phyloP scores from a whole-genome alignment of 2,329 filamentous ascomycete genomes.

The Xylogone sp. region DNA sequence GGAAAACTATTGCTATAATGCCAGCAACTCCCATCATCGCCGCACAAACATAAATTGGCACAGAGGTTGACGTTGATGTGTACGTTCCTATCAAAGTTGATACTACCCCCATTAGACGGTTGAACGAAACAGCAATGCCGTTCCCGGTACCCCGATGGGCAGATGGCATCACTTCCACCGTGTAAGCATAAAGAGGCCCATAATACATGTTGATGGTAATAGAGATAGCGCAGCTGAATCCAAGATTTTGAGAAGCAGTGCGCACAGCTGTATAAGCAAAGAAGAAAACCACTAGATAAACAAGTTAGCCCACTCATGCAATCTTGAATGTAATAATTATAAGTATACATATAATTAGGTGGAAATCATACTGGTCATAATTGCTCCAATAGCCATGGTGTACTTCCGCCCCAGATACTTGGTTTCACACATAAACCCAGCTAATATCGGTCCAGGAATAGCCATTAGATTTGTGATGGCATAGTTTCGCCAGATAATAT shows the following conservation, averaged over 20 bases:
- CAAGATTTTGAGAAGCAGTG: slow-evolving; percentile 59
- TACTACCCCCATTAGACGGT: slow-evolving; percentile 71
- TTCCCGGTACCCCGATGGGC: slow-evolving; percentile 74
- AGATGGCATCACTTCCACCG: slow-evolving; percentile 59
- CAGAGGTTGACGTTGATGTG: slow-evolving; percentile 55
- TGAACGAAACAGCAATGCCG: slow-evolving; percentile 66
- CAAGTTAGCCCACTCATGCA: slow-evolving; percentile 5
- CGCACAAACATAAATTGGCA: slow-evolving; percentile 67
- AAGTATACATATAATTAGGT: no score
- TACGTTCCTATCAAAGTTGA: slow-evolving; percentile 63
- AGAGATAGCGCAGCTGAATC: slow-evolving; percentile 64
- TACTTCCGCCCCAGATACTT: slow-evolving; percentile 57
- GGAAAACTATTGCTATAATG: slow-evolving; percentile 51
- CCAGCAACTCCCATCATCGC: slow-evolving; percentile 61
- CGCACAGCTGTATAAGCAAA: slow-evolving; percentile 70
- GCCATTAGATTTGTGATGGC: slow-evolving; percentile 63
- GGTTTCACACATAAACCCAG: slow-evolving; percentile 60
- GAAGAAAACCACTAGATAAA: slow-evolving; percentile 55
- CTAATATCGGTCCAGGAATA: slow-evolving; percentile 67
- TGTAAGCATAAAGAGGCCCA: slow-evolving; percentile 62
- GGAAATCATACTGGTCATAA: slow-evolving; percentile 45
- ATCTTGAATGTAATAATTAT: no score
- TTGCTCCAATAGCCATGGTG: slow-evolving; percentile 62
- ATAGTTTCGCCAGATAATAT: slow-evolving; percentile 68
- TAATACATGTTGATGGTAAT: slow-evolving; percentile 72